Conservation (phyloP, 257 asterid genomes). For the Ajuga chamaepitys region DNA sequence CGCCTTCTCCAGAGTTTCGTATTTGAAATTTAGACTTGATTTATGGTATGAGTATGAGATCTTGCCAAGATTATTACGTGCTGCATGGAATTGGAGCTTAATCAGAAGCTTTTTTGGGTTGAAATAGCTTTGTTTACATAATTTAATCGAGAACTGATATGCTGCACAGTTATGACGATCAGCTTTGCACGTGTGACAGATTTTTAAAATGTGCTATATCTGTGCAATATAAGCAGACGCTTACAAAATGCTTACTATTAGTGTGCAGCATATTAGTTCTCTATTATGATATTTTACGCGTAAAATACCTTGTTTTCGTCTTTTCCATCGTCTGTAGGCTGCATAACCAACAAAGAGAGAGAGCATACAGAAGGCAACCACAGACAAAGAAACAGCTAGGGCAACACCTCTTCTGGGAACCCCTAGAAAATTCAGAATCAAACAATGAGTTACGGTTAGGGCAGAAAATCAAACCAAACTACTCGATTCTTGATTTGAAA, state of each 20-base stretch:
- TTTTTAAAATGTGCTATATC: too few relatives aligned
- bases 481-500: too few relatives aligned
- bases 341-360: conserved; percentile 44
- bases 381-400: conserved; percentile 49
- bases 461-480: too few relatives aligned
- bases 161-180: too few relatives aligned
- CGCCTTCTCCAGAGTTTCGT: conserved; percentile 83
- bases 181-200: too few relatives aligned
- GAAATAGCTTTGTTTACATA: too few relatives aligned
- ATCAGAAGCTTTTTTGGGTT: too few relatives aligned
- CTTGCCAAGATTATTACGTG: conserved; percentile 54
- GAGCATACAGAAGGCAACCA: conserved; percentile 58
- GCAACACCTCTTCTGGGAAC: conserved; percentile 34
- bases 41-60: conserved; percentile 53
- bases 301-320: conserved; percentile 52
- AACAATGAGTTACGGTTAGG: neutral
- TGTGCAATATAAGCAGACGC: too few relatives aligned
- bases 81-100: conserved; percentile 30
- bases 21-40: conserved; percentile 70
- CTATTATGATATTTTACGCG: too few relatives aligned
- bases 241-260: too few relatives aligned
- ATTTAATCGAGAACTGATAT: too few relatives aligned
- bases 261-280: too few relatives aligned
- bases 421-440: conserved; percentile 25
- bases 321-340: conserved; percentile 31